These are phyloP conservation scores for Umbelopsis isabellina DNA, from an alignment of 192 early-diverging fungal genomes.

Conservation along the genomic window DNA sequence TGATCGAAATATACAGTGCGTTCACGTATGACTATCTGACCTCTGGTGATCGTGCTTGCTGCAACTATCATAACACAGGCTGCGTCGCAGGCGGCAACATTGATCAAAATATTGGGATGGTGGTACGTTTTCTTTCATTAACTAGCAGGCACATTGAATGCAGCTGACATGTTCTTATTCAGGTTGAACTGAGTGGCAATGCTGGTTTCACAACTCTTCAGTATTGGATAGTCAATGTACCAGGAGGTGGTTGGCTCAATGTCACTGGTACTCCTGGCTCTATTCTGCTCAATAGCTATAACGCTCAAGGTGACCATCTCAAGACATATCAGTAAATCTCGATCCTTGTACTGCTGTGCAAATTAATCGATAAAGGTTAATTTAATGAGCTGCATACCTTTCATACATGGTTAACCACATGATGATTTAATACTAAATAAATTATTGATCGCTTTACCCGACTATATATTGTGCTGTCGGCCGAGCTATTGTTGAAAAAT, in stretches of 20 bases:
- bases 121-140: not conserved
- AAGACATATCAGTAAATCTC: not conserved
- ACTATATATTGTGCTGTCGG: too few species aligned
- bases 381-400: too few species aligned
- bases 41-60: slow-evolving; percentile 2
- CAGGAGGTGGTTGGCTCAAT: slow-evolving; percentile 9
- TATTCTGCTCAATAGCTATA: not conserved
- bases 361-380: too few species aligned
- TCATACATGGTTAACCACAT: too few species aligned
- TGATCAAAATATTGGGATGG: not conserved
- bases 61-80: not conserved
- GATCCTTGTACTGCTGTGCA: too few species aligned
- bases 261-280: slow-evolving; percentile 2
- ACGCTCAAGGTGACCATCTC: slow-evolving; percentile 4
- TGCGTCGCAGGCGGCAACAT: not conserved
- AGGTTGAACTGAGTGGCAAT: slow-evolving; percentile 6
- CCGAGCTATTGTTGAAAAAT: too few species aligned
- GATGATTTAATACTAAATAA: too few species aligned
- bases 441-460: too few species aligned
- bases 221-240: not conserved
- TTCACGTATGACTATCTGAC: not conserved
- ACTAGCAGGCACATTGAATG: not conserved
- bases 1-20: not conserved
- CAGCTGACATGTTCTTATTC: not conserved
- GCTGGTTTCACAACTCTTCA: not conserved